Evolutionary conservation across 345 rosid species (phyloP), one percentile per base, ranked within the genome.

Genomic region (Sisymbrium altissimum): DNA sequence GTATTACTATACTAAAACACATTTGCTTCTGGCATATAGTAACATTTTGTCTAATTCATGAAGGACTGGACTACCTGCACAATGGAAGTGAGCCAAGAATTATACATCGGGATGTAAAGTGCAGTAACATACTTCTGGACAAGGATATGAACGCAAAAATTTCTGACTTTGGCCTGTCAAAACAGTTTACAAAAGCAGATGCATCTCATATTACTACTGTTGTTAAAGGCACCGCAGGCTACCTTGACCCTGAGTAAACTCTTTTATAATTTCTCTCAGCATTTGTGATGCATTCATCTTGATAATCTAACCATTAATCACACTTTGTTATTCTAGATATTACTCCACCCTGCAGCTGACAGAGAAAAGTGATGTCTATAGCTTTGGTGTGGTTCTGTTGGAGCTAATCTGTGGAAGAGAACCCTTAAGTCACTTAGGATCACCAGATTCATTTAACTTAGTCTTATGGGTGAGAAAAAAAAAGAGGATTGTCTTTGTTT

Each of bases 381-480:
- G 98, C 84, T 89, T 93, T 17, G 98, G 98, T 15, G 96, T 89
- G 48, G 98, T 89, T 78, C 84, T 93, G 57, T 58, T 91, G 57
- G 97, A 93, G 84, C 92, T 93, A 71, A 91, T 93, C 65, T 93
- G 98, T 61, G 98, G 97, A 62, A 74, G 97, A 78, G 97, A 93
- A 40, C 98, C 97, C 1, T 76, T 93, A 72, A 89, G 77, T 46
- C 97, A 86, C 57, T 79, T 82, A 1, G 97, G 98, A 73, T 79
- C 85, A 70, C 98, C 96, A 46, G 96, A 93, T 76, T 89, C 97
- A 69, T 93, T 93, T 88, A 93, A 93, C 80, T 79, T 93, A 82
- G 96, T 93, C 29, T 78, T 89, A 84, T 89, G 97, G 98, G 97
- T 93, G 81, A 75, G 88, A 72, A 17, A 39, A 48, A 76, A 50